Evolutionary conservation across 2,329 filamentous ascomycete genomes (phyloP).

Genomic region (Colletotrichum tanaceti): DNA sequence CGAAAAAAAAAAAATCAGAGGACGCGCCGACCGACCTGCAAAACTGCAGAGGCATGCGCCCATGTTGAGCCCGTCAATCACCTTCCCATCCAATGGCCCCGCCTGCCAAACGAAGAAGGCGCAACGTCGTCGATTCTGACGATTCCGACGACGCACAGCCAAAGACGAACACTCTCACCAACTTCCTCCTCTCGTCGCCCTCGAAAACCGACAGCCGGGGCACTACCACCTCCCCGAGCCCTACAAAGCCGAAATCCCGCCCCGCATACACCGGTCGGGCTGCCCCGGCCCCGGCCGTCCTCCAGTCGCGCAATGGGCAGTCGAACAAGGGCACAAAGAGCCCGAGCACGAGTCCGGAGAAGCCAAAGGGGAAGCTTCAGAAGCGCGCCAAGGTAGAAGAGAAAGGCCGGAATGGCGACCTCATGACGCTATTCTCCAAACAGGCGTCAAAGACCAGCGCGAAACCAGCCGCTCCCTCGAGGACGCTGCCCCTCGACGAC

Average conservation of each 20-base stretch:
- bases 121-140: constrained; percentile 64
- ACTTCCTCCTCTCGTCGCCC: constrained; percentile 67
- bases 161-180: constrained; percentile 60
- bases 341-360: constrained; percentile 60
- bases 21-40: constrained; percentile 8
- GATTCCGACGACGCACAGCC: constrained; percentile 58
- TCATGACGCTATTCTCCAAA: constrained; percentile 70
- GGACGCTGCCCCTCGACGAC: constrained; percentile 57
- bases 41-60: constrained; percentile 23
- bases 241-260: constrained; percentile 48
- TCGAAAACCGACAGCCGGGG: constrained; percentile 50
- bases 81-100: constrained; percentile 61
- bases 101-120: constrained; percentile 69
- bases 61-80: constrained; percentile 30
- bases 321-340: constrained; percentile 48
- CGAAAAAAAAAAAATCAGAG: background rate
- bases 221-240: constrained; percentile 56
- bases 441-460: constrained; percentile 62
- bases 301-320: constrained; percentile 43
- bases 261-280: background rate
- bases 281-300: constrained; percentile 39
- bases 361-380: constrained; percentile 55
- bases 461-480: constrained; percentile 43
- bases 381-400: constrained; percentile 55
- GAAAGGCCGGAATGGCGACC: constrained; percentile 66